These are phyloP conservation scores for Fusarium agapanthi DNA, from an alignment of 2,329 filamentous ascomycete species.

Conservation along the genomic window DNA sequence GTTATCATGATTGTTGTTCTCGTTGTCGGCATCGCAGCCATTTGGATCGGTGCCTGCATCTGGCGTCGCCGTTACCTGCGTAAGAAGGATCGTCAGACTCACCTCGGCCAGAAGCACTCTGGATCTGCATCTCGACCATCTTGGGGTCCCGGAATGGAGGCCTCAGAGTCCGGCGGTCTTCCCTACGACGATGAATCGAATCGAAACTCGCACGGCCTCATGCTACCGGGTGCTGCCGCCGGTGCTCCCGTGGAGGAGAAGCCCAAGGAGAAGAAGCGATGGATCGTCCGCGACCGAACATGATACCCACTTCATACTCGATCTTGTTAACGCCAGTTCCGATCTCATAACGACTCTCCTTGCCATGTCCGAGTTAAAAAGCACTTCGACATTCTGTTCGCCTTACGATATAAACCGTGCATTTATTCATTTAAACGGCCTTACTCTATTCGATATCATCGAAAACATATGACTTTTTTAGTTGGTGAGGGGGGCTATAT, in stretches of 20 bases:
- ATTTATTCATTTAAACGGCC: conserved; percentile 35
- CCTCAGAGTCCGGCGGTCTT: conserved; percentile 36
- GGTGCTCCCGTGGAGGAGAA: conserved; percentile 31
- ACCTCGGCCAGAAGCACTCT: conserved; percentile 50
- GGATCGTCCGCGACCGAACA: conserved; percentile 55
- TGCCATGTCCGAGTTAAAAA: conserved; percentile 18
- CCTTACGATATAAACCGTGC: conserved; percentile 33
- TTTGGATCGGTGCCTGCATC: conserved; percentile 74
- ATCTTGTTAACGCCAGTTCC: neutral
- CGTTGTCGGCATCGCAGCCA: conserved; percentile 70
- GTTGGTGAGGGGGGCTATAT: neutral
- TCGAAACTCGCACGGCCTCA: conserved; percentile 37
- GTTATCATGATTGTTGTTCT: conserved; percentile 82
- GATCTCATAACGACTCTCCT: conserved; percentile 19
- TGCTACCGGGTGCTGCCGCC: conserved; percentile 32
- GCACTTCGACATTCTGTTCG: conserved; percentile 6
- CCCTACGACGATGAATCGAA: conserved; percentile 44
- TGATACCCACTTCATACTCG: conserved; percentile 37
- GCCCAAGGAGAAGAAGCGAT: conserved; percentile 57
- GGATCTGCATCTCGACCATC: conserved; percentile 49
- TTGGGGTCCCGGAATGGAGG: conserved; percentile 47
- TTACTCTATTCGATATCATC: conserved; percentile 22
- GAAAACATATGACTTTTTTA: conserved; percentile 17
- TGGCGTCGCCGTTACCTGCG: conserved; percentile 78
- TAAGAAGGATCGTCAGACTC: conserved; percentile 66